phyloP scores from a whole-genome alignment of 2,329 filamentous ascomycete genomes.

The Pyrenophora graminea region DNA sequence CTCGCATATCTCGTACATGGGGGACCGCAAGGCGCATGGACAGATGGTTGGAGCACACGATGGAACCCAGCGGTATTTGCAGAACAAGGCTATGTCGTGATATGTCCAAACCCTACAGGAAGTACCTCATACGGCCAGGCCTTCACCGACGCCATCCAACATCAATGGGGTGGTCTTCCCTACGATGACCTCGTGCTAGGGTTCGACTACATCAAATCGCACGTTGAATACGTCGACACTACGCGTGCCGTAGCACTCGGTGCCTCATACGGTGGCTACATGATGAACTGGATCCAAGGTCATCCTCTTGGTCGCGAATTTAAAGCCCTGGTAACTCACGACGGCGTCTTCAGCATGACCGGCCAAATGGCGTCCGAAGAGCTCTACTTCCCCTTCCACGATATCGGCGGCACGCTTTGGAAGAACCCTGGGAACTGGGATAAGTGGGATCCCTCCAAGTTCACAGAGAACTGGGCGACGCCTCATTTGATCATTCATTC shows the following conservation, averaged over 20 bases:
- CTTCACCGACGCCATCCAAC: conserved; percentile 74
- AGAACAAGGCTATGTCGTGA: conserved; percentile 83
- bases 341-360: conserved; percentile 74
- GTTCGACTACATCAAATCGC: conserved; percentile 72
- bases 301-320: conserved; percentile 81
- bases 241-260: conserved; percentile 72
- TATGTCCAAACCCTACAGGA: conserved; percentile 82
- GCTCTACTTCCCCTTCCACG: conserved; percentile 57
- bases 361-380: conserved; percentile 57
- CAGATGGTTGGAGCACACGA: conserved; percentile 75
- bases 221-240: conserved; percentile 71
- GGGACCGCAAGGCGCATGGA: conserved; percentile 78
- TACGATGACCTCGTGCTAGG: conserved; percentile 81
- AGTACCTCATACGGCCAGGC: conserved; percentile 81
- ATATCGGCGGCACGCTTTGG: conserved; percentile 44
- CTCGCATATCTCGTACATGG: conserved; percentile 81
- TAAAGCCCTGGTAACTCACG: conserved; percentile 85
- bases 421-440: conserved; percentile 54
- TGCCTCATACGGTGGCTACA: conserved; percentile 56
- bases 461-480: conserved; percentile 74
- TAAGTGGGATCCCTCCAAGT: conserved; percentile 61
- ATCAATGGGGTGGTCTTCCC: conserved; percentile 82
- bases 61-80: conserved; percentile 89
- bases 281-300: conserved; percentile 83
- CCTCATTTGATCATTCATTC: conserved; percentile 90